phyloP scores from a whole-genome alignment of 2,329 filamentous ascomycete species.

The Diaporthe sp. region DNA sequence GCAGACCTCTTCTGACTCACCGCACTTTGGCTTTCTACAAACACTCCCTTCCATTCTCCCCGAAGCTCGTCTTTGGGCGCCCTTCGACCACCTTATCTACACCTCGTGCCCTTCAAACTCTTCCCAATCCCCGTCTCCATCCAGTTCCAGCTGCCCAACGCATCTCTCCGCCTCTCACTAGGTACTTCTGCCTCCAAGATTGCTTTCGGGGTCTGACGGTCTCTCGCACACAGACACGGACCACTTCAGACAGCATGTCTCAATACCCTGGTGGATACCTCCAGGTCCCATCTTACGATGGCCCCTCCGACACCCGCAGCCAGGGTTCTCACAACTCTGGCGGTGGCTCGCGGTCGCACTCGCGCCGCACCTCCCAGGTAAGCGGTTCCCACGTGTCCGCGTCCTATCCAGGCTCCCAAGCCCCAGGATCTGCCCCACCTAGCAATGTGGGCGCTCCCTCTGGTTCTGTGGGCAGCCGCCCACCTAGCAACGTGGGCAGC shows the following conservation, averaged over 20 bases:
- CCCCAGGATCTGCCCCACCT: conserved; percentile 8
- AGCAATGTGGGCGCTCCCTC: conserved; percentile 22
- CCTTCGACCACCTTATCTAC: not conserved
- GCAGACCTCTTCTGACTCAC: not conserved
- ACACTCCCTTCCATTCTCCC: not conserved
- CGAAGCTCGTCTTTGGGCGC: no score
- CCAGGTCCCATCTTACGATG: conserved; percentile 23
- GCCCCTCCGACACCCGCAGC: conserved; percentile 35
- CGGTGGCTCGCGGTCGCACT: conserved; percentile 22
- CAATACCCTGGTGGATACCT: conserved; percentile 13
- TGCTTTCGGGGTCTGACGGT: conserved; percentile 2
- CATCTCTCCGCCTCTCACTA: not conserved
- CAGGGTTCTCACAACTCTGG: conserved; percentile 24
- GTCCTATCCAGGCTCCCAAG: conserved; percentile 15
- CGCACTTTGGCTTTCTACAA: not conserved
- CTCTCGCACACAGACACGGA: not conserved
- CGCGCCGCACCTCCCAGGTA: conserved; percentile 8
- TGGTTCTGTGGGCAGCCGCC: conserved; percentile 28
- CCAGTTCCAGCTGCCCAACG: not conserved
- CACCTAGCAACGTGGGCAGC: conserved; percentile 28
- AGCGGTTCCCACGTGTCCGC: conserved; percentile 24
- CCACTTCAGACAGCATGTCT: conserved; percentile 27
- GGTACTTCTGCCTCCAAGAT: not conserved
- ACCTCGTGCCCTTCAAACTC: not conserved
- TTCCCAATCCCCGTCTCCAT: not conserved